Percentiles rank a stretch among this genome's conserved stretches.
Conservation (phyloP, 371 early-diverging fungal genomes). For the Nematocida minor region DNA sequence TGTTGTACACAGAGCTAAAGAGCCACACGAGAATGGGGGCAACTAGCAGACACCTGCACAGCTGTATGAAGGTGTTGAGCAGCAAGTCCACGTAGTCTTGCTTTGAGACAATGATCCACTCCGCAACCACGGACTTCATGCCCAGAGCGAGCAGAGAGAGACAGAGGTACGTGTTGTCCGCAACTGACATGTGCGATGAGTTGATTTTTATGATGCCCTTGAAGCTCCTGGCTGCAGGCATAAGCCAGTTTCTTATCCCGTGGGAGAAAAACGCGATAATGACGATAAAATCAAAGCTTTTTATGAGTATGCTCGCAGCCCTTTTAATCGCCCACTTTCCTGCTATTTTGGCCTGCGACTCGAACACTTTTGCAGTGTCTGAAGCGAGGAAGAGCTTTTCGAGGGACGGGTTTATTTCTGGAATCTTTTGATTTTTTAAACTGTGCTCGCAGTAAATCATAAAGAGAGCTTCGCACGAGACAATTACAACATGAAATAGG, state of each 20-base stretch:
- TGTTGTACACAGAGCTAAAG: conserved; percentile 46
- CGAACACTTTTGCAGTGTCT: neutral
- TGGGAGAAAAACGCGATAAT: conserved; percentile 44
- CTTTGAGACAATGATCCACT: conserved; percentile 16
- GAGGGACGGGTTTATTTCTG: neutral
- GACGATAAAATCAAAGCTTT: conserved; percentile 17
- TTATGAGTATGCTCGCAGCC: neutral
- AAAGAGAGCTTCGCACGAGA: conserved; percentile 1
- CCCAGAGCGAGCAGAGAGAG: conserved; percentile 14
- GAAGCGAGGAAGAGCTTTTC: neutral
- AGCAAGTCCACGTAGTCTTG: neutral
- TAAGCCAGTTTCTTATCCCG: neutral
- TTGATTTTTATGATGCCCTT: neutral
- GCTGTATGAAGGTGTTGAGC: neutral
- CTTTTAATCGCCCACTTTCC: neutral
- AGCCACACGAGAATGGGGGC: conserved; percentile 35
- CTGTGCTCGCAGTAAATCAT: neutral
- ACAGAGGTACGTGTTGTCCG: conserved; percentile 9
- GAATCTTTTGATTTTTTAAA: neutral
- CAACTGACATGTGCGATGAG: conserved; percentile 39
- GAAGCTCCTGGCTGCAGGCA: neutral
- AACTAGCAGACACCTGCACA: conserved; percentile 16
- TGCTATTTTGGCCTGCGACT: neutral
- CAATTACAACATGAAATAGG: conserved; percentile 26
- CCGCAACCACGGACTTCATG: neutral